Evolutionary conservation across 192 early-diverging fungal species (phyloP).

Genomic region (Entomortierella beljakovae): DNA sequence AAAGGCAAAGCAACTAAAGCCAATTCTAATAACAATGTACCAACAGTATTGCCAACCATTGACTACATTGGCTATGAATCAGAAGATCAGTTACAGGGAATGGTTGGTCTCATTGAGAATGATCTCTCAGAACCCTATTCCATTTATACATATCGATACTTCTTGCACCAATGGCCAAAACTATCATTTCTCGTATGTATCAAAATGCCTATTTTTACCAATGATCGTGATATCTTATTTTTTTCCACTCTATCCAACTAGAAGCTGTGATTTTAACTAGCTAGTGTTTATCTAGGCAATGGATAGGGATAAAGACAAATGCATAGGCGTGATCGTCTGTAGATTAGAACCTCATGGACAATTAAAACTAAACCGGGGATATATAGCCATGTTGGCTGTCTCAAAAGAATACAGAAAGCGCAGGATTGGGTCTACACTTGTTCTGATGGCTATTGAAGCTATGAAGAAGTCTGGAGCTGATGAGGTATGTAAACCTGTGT

Average conservation of each 20-base stretch:
- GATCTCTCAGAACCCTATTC: slow-evolving; percentile 98
- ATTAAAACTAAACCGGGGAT: slow-evolving; percentile 73
- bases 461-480: slow-evolving; percentile 86
- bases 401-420: slow-evolving; percentile 80
- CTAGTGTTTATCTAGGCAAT: slow-evolving; percentile 60
- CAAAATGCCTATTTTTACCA: background rate
- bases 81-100: slow-evolving; percentile 82
- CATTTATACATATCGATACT: slow-evolving; percentile 97
- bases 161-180: slow-evolving; percentile 91
- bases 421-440: slow-evolving; percentile 84
- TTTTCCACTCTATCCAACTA: background rate
- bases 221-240: background rate
- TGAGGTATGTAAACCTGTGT: slow-evolving; percentile 68
- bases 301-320: slow-evolving; percentile 59
- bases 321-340: slow-evolving; percentile 91
- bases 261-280: no score
- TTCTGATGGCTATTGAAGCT: slow-evolving; percentile 73
- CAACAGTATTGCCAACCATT: slow-evolving; percentile 28
- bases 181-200: slow-evolving; percentile 81
- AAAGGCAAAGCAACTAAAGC: slow-evolving; percentile 1
- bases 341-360: slow-evolving; percentile 83
- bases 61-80: slow-evolving; percentile 73
- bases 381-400: slow-evolving; percentile 98
- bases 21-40: background rate
- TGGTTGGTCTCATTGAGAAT: slow-evolving; percentile 87